Base-by-base conservation (phyloP, 2,329 filamentous ascomycete species). In the Aspergillus niger region DNA sequence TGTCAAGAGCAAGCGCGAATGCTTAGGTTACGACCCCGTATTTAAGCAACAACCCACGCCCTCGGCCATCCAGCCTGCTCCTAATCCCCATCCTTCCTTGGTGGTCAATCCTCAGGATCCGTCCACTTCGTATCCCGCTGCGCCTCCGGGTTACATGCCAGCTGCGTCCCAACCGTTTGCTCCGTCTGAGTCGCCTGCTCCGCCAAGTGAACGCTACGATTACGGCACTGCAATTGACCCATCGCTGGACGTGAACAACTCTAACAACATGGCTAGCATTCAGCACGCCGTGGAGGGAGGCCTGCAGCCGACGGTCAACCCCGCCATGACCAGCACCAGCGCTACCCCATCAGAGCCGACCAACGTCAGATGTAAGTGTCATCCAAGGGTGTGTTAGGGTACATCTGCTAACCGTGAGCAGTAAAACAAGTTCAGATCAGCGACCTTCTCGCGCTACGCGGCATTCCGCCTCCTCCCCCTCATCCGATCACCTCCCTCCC, bases 41-140 rank as follows among this genome's bases (percentile, higher is more conserved):
- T 89, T 88, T 80, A 86, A 76, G 89, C 92, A 79, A 92, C 86
- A 89, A 69, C 86, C 87, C 56, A 72, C 73, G 17, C 89, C 89
- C 30, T 84, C 89, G 51, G 85, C 87, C 65, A 89, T 92, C 64
- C 91, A 94, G 76, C 82, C 67, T 77, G 81, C 72, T 74, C 80
- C 69, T 67, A 81, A 72, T 67, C 78, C 70, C 71, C 80, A 67
- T 68, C 77, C 71, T 61, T 77, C 76, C 41, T 66, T 78, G 49
- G 71, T 78, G 26, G 74, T 76, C 47, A 75, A 76, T 58, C 76
- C 76, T n/a, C 71, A 77, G 60, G 73, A 74, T 30, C 75, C 74
- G 57, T 69, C 71, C 41, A 58, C 66, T 4, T 63, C 69, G 28
- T 77, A 76, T 60, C 73, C 74, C n/a, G 69, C 70, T 55, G 74